Conservation (phyloP, 139 green algal genomes). For the Tetratostichococcus sp. region DNA sequence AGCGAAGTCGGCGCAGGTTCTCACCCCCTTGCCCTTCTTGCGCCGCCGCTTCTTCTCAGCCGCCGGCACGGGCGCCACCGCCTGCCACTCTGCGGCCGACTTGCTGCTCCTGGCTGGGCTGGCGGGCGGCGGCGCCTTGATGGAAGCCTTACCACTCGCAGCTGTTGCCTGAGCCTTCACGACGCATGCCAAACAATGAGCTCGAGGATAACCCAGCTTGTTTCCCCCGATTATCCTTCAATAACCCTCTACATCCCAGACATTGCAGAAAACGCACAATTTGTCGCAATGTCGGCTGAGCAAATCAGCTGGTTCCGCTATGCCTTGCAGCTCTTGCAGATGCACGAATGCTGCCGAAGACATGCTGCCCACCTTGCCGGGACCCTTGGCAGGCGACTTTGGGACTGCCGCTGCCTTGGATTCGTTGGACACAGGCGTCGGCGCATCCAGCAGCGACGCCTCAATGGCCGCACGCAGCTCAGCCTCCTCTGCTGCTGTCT, state of each 20-base stretch:
- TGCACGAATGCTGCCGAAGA: too few relatives aligned
- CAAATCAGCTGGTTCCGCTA: too few relatives aligned
- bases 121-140: too few relatives aligned
- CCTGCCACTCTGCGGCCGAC: neutral
- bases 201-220: too few relatives aligned
- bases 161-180: neutral
- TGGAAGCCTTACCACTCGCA: neutral
- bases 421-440: neutral
- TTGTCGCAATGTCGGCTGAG: too few relatives aligned
- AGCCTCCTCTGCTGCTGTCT: neutral
- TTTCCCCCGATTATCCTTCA: too few relatives aligned
- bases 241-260: too few relatives aligned
- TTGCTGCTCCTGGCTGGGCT: constrained; percentile 1
- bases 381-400: neutral
- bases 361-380: neutral
- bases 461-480: constrained; percentile 14
- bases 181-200: too few relatives aligned
- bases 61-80: neutral
- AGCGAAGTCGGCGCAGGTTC: too few relatives aligned
- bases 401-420: neutral
- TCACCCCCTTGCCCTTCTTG: neutral
- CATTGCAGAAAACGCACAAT: too few relatives aligned
- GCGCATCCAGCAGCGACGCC: constrained; percentile 19
- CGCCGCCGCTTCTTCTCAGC: neutral
- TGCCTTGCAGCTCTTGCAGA: too few relatives aligned